phyloP scores from a whole-genome alignment of 805 yeast species.

The Candida tallmaniae region DNA sequence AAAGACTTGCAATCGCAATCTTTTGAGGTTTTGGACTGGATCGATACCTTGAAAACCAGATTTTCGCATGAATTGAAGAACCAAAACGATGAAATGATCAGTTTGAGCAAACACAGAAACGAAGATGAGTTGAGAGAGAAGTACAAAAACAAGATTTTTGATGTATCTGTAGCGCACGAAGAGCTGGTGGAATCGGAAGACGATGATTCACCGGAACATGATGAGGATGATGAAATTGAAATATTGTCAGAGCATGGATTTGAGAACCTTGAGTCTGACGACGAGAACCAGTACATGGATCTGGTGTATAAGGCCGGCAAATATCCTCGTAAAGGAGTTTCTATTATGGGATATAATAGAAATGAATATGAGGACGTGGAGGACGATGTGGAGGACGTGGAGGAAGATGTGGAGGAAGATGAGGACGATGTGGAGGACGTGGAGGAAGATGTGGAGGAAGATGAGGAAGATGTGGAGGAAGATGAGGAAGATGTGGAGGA shows the following conservation, averaged over 20 bases:
- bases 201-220: background rate
- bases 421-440: constrained; percentile 13
- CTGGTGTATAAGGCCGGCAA: background rate
- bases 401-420: background rate
- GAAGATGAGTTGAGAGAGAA: constrained; percentile 19
- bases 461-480: constrained; percentile 12
- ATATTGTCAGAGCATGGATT: background rate
- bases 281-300: background rate
- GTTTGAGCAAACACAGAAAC: constrained; percentile 10
- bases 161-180: constrained; percentile 1
- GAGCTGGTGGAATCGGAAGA: background rate
- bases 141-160: constrained; percentile 14
- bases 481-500: constrained; percentile 39
- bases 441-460: constrained; percentile 42
- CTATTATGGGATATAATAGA: background rate
- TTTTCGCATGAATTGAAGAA: constrained; percentile 13
- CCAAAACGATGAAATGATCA: constrained; percentile 15
- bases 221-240: background rate
- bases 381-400: background rate
- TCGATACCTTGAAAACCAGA: constrained; percentile 22
- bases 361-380: background rate
- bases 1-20: constrained; percentile 11
- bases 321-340: background rate
- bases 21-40: constrained; percentile 22
- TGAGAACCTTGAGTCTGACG: background rate